Evolutionary conservation across 371 early-diverging fungal genomes (phyloP).

Genomic region (Lichtheimia hyalospora): DNA sequence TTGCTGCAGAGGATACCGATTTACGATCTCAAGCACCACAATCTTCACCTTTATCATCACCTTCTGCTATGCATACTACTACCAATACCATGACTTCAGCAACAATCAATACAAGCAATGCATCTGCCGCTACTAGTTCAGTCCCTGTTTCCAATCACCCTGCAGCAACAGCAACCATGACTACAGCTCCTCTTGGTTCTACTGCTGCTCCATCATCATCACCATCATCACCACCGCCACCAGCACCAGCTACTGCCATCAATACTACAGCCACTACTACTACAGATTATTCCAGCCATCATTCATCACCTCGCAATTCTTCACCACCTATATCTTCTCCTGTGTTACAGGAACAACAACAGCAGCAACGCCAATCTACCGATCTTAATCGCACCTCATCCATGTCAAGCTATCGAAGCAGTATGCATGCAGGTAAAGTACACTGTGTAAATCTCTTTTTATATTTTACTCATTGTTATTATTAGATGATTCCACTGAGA

Average conservation of each 20-base stretch:
- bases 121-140: background rate
- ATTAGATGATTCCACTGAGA: constrained; percentile 42
- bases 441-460: background rate
- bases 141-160: background rate
- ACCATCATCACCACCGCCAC: constrained; percentile 1
- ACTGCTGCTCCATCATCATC: background rate
- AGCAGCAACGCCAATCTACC: constrained; percentile 8
- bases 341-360: constrained; percentile 8
- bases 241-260: background rate
- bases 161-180: constrained; percentile 1
- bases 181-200: constrained; percentile 3
- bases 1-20: constrained; percentile 61
- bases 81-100: background rate
- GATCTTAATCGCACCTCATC: constrained; percentile 10
- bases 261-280: background rate
- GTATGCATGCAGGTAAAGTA: constrained; percentile 20
- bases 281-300: constrained; percentile 1
- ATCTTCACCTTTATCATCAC: background rate
- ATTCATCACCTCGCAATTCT: constrained; percentile 11
- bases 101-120: too few relatives aligned
- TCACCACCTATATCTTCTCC: constrained; percentile 11
- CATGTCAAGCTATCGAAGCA: constrained; percentile 9
- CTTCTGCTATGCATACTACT: background rate
- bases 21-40: constrained; percentile 11
- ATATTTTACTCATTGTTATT: background rate